These are phyloP conservation scores for Penicillium longicatenatum DNA, from an alignment of 495 filamentous ascomycete genomes.

Conservation along the genomic window DNA sequence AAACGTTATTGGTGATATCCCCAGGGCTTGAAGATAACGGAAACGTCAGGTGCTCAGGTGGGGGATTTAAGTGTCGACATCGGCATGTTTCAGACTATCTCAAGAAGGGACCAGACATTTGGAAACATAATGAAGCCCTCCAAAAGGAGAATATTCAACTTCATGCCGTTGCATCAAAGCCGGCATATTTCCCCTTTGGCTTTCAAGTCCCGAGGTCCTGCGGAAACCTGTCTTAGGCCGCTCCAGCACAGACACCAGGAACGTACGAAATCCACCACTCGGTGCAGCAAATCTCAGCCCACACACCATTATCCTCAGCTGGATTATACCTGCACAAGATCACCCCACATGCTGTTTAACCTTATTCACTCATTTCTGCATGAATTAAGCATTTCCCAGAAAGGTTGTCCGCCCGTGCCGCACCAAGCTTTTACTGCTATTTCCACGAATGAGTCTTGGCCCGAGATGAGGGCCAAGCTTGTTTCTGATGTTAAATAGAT, in stretches of 20 bases:
- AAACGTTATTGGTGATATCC: no score
- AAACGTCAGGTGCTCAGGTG: no score
- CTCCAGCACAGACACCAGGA: not conserved
- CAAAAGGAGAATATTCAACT: not conserved
- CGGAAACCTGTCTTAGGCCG: not conserved
- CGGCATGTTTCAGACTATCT: no score
- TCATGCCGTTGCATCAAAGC: not conserved
- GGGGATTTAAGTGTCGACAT: no score
- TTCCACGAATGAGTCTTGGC: conserved; percentile 7
- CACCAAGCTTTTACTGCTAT: not conserved
- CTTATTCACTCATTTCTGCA: conserved; percentile 3
- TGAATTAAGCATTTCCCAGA: not conserved
- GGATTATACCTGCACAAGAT: not conserved
- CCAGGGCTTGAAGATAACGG: no score
- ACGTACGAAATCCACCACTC: conserved; percentile 3
- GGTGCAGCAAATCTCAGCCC: not conserved
- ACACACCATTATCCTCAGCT: not conserved
- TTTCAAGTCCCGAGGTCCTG: no score
- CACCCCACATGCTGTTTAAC: conserved; percentile 7
- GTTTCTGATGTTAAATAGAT: not conserved
- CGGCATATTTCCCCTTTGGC: conserved; percentile 4
- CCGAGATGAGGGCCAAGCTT: not conserved
- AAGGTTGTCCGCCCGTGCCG: not conserved
- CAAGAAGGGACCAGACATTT: no score
- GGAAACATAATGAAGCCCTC: no score